Conservation (phyloP, 192 early-diverging fungal species). For the Linnemannia schmuckeri region DNA sequence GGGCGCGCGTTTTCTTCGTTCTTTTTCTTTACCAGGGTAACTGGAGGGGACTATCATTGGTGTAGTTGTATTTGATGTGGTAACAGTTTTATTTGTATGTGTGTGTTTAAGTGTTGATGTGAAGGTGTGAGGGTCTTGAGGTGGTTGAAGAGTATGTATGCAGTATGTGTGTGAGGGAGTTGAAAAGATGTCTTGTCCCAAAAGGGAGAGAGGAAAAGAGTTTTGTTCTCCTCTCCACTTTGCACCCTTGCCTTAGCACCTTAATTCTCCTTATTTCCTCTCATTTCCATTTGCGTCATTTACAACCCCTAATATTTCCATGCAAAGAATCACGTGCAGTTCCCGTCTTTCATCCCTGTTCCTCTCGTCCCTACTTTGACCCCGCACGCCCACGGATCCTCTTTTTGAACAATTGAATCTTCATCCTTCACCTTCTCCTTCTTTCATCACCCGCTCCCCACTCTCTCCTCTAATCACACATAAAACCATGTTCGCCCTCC, state of each 20-base stretch:
- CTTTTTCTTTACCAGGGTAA: constrained; percentile 26
- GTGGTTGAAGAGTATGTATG: not conserved
- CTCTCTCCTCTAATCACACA: constrained; percentile 11
- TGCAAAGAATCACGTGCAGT: constrained; percentile 4
- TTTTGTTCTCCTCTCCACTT: not conserved
- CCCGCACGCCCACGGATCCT: constrained; percentile 11
- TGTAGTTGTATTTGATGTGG: not conserved
- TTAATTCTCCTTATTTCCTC: not conserved
- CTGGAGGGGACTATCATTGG: constrained; percentile 40
- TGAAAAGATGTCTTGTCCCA: not conserved
- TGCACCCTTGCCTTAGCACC: not conserved
- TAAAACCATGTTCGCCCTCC: constrained; percentile 43
- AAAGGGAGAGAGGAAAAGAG: not conserved
- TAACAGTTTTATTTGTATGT: not conserved
- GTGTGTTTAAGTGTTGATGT: no score
- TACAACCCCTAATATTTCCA: not conserved
- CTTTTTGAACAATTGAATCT: not conserved
- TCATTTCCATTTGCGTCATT: not conserved
- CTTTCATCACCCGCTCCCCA: constrained; percentile 10
- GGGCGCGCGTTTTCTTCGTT: not conserved
- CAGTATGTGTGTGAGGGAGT: not conserved
- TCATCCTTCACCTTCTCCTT: not conserved
- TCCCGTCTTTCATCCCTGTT: not conserved
- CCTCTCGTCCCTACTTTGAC: not conserved
- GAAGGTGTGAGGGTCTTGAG: not conserved